Evolutionary conservation across 352 stramenopile genomes (phyloP).

Genomic region (Thraustochytrium sp.): DNA sequence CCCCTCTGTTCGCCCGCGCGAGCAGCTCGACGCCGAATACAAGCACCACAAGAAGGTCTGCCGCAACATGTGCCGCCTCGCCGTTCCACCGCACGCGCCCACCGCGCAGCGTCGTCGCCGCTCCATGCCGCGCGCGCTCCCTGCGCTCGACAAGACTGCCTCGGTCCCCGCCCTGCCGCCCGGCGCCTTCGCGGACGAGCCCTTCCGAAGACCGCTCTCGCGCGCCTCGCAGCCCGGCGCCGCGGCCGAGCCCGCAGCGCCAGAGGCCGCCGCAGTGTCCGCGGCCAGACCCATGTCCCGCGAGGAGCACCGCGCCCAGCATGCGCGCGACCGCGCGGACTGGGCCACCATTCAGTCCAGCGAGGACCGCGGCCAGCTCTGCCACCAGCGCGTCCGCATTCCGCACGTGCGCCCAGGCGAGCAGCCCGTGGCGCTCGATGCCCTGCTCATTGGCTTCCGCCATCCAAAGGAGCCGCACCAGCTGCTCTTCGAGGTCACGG

Average conservation of each 20-base stretch:
- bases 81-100: background rate
- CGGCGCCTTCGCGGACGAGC: background rate
- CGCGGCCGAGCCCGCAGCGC: background rate
- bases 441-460: conserved; percentile 35
- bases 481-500: conserved; percentile 35
- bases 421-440: background rate
- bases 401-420: background rate
- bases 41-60: background rate
- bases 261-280: background rate
- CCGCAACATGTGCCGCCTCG: conserved; percentile 22
- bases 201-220: background rate
- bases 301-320: background rate
- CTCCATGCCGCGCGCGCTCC: background rate
- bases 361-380: conserved; percentile 21
- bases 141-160: background rate
- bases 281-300: background rate
- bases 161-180: background rate
- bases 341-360: background rate
- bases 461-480: background rate
- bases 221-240: background rate
- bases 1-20: background rate
- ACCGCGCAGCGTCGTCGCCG: background rate
- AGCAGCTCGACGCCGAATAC: background rate
- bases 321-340: background rate
- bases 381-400: background rate